Conservation (phyloP, 2,329 filamentous ascomycete genomes). For the Didymella segeticola region DNA sequence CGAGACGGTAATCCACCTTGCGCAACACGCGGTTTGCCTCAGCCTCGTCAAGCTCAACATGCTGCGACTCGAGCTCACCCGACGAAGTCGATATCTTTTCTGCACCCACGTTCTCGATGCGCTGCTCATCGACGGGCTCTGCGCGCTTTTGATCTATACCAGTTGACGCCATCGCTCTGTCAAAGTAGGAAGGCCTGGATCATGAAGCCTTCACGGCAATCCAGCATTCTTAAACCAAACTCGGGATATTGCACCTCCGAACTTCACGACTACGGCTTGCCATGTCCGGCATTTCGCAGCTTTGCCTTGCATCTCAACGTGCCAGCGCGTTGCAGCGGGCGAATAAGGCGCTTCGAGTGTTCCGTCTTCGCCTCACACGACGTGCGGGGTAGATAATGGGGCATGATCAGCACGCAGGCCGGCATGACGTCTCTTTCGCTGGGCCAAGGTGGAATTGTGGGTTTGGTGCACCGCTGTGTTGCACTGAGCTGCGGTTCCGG, state of each 20-base stretch:
- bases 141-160: slow-evolving; percentile 20
- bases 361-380: not conserved
- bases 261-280: slow-evolving; percentile 14
- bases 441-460: not conserved
- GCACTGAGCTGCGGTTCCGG: not conserved
- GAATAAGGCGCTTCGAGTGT: not conserved
- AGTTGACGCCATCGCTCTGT: slow-evolving; percentile 20
- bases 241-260: slow-evolving; percentile 24
- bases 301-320: slow-evolving; percentile 11
- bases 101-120: slow-evolving; percentile 29
- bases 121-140: slow-evolving; percentile 19
- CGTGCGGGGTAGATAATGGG: slow-evolving; percentile 30
- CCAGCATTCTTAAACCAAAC: slow-evolving; percentile 15
- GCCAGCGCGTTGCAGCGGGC: not conserved
- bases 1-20: slow-evolving; percentile 44
- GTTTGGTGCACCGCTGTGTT: not conserved
- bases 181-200: not conserved
- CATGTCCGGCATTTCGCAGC: slow-evolving; percentile 12
- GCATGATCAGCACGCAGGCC: slow-evolving; percentile 15
- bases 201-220: slow-evolving; percentile 1
- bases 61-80: slow-evolving; percentile 35
- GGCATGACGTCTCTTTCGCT: slow-evolving; percentile 19
- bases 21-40: slow-evolving; percentile 41
- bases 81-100: slow-evolving; percentile 37
- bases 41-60: slow-evolving; percentile 32